Conservation (phyloP, 2,329 filamentous ascomycete genomes). For the Hymenoscyphus repandus region DNA sequence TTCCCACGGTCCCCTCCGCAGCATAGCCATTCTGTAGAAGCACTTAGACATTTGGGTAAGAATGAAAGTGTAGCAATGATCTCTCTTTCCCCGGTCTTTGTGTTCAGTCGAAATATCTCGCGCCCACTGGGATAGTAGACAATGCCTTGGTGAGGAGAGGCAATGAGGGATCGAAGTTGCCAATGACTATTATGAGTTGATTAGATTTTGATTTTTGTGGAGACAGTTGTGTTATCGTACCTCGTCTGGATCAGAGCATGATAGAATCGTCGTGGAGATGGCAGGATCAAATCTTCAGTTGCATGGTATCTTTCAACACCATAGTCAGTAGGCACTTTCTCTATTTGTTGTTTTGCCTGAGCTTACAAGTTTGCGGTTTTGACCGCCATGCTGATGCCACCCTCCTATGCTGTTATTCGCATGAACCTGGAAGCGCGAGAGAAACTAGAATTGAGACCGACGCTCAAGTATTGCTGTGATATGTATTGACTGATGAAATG, state of each 20-base stretch:
- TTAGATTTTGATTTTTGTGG: not conserved
- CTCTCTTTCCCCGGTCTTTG: constrained; percentile 64
- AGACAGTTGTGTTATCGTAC: constrained; percentile 40
- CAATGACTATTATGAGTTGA: constrained; percentile 55
- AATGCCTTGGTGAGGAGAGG: constrained; percentile 67
- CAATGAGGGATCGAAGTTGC: constrained; percentile 87
- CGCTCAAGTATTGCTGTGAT: no score
- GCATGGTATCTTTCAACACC: constrained; percentile 50
- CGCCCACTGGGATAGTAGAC: constrained; percentile 80
- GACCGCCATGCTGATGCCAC: no score
- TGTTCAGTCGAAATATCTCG: constrained; percentile 67
- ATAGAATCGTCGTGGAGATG: constrained; percentile 60
- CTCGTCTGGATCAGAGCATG: constrained; percentile 60
- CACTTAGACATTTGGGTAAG: constrained; percentile 79
- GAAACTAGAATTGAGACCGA: not conserved
- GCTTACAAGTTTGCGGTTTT: not conserved
- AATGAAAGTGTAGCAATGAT: constrained; percentile 67
- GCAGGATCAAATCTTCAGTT: constrained; percentile 59
- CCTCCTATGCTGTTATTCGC: not conserved
- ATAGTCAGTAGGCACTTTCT: not conserved
- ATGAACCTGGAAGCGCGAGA: not conserved
- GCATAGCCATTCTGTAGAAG: constrained; percentile 81
- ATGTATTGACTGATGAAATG: no score
- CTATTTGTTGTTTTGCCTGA: no score
- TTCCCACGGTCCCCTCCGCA: constrained; percentile 85